Evolutionary conservation across 331 rosid species (phyloP).

Genomic region (Rhamnella rubrinervis): DNA sequence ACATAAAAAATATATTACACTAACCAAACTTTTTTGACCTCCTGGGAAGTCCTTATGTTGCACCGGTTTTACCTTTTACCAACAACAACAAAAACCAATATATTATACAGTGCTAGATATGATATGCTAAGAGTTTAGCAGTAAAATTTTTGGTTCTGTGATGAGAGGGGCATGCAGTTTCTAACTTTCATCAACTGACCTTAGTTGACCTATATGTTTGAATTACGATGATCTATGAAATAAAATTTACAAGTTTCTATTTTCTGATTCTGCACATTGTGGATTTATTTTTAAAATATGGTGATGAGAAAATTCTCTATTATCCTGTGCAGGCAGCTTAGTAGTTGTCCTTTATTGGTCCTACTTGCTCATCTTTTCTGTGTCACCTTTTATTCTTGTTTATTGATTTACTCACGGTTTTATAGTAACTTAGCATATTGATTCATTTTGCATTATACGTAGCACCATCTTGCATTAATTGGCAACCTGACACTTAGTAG

Average conservation of each 20-base stretch:
- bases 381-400: not conserved
- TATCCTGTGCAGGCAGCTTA: not conserved
- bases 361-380: not conserved
- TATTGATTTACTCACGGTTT: too few species aligned
- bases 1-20: too few species aligned
- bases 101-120: not conserved
- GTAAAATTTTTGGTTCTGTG: not conserved
- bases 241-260: not conserved
- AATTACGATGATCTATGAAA: not conserved
- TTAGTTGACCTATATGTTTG: constrained; percentile 1
- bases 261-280: not conserved
- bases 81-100: not conserved
- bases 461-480: too few species aligned
- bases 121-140: not conserved
- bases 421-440: not conserved
- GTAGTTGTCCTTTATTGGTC: not conserved
- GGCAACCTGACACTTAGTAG: not conserved
- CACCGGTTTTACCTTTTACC: too few species aligned
- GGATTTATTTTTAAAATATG: not conserved
- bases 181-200: not conserved
- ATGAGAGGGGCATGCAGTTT: not conserved
- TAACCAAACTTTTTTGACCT: too few species aligned
- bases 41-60: too few species aligned
- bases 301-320: not conserved
- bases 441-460: not conserved